A percentile compares a stretch with the other conserved stretches of the same genome.
Conservation (phyloP, 2,329 filamentous ascomycete species). For the Penicillium sp. region DNA sequence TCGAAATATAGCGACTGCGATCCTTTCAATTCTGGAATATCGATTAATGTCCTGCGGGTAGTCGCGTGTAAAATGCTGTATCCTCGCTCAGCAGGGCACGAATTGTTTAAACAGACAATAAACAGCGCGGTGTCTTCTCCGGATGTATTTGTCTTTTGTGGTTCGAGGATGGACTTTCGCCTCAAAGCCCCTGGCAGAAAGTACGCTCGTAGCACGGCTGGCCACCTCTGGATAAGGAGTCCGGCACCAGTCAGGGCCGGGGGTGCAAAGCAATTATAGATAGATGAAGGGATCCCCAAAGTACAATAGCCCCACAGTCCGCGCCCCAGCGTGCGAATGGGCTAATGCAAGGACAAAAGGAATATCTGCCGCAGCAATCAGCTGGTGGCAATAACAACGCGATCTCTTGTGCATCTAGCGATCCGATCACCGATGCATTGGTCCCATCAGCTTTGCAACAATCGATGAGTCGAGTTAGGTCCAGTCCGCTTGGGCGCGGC, state of each 20-base stretch:
- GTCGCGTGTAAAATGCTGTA: background rate
- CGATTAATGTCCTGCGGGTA: background rate
- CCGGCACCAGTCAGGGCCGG: background rate
- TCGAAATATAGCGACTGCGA: too few species aligned
- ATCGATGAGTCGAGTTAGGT: conserved; percentile 12
- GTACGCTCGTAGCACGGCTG: background rate
- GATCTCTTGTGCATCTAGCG: conserved; percentile 19
- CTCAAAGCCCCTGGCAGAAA: background rate
- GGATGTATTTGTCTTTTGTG: background rate
- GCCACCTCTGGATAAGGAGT: background rate
- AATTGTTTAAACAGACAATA: background rate
- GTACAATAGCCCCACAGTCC: background rate
- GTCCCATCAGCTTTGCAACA: background rate
- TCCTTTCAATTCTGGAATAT: background rate
- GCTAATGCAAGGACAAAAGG: conserved; percentile 29
- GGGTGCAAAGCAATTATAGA: background rate
- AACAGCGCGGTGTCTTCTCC: background rate
- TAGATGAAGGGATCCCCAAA: background rate
- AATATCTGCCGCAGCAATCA: conserved; percentile 21
- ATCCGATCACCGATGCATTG: conserved; percentile 21
- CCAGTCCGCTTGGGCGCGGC: conserved; percentile 11
- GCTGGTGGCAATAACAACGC: conserved; percentile 26
- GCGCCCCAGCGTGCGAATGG: background rate
- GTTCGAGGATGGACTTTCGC: too few species aligned
- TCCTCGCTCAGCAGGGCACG: background rate